Evolutionary conservation across 768 basidiomycete genomes (phyloP), one percentile per base, ranked within the genome.

Genomic region (Lentinula boryana): DNA sequence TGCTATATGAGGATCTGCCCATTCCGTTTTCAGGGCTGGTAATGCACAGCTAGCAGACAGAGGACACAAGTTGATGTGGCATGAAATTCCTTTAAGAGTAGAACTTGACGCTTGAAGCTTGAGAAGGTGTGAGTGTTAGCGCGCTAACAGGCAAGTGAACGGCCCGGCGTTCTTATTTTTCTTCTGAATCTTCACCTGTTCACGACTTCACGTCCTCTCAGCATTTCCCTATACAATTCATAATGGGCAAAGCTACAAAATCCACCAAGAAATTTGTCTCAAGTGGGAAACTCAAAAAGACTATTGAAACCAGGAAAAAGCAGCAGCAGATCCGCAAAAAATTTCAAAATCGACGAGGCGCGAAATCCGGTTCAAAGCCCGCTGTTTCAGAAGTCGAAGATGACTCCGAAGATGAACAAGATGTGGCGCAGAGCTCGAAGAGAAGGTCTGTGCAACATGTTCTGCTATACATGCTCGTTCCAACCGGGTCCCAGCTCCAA

Each of bases 231-330:
- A 27, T 27, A 1, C 23, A 23, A 23, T 5, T 31, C 10, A 7
- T 23, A 8, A 82, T 84, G 83, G 81, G 74, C 27, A 93, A 89
- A 66, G 83, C 86, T 18, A 75, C 83, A 41, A 95, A 95, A 73
- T 84, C 91, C 0, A 89, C 89, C 10, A 86, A 88, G 69, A 94
- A 95, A 75, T 95, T 95, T 66, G 90, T 88, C 8, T 79, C 91
- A 3, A 93, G 90, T 61, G 95, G 95, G 1, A 87, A 89, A 68
- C 84, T 98, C 57, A 92, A 93, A 69, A 89, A 91, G 65, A 84
- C 86, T 18, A 97, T 98, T 55, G 81, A 92, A 66, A 82, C 86
- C 5, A 80, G 95, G n/a, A 83, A 87, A 61, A 91, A 93, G 66
- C 84, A 88, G 67, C 88, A 93, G 68, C 83, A 91, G 68, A 76